Evolutionary conservation across 371 early-diverging fungal genomes (phyloP).

Genomic region (Mucor piriformis): DNA sequence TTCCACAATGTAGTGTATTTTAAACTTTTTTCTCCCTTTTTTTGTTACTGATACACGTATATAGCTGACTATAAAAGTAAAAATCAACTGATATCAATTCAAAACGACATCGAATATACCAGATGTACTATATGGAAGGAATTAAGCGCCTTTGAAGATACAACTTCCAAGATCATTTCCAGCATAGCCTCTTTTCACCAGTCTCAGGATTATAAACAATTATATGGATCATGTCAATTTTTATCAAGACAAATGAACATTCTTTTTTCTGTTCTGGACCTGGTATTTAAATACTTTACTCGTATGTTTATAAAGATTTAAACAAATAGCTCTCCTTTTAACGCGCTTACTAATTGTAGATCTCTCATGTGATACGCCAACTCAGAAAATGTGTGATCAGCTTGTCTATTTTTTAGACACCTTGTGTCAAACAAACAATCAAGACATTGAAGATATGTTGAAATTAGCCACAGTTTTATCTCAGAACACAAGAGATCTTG

Average conservation of each 20-base stretch:
- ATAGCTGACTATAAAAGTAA: slow-evolving; percentile 6
- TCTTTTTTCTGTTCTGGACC: slow-evolving; percentile 83
- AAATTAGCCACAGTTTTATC: slow-evolving; percentile 9
- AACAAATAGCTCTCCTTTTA: background rate
- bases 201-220: slow-evolving; percentile 67
- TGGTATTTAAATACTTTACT: slow-evolving; percentile 16
- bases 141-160: slow-evolving; percentile 88
- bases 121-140: slow-evolving; percentile 81
- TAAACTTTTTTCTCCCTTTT: background rate
- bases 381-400: slow-evolving; percentile 13
- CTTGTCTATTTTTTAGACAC: slow-evolving; percentile 14
- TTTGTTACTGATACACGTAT: background rate
- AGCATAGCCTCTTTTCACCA: slow-evolving; percentile 85
- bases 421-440: slow-evolving; percentile 3
- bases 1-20: background rate
- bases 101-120: slow-evolving; percentile 62
- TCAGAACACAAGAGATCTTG: slow-evolving; percentile 16
- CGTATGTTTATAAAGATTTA: slow-evolving; percentile 2
- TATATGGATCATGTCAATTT: slow-evolving; percentile 73
- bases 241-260: slow-evolving; percentile 86
- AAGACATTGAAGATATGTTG: background rate
- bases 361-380: slow-evolving; percentile 16
- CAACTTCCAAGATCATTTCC: slow-evolving; percentile 85
- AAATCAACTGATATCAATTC: slow-evolving; percentile 7
- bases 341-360: slow-evolving; percentile 3